phyloP scores from a whole-genome alignment of 495 filamentous ascomycete species.

The Podospora appendiculata region DNA sequence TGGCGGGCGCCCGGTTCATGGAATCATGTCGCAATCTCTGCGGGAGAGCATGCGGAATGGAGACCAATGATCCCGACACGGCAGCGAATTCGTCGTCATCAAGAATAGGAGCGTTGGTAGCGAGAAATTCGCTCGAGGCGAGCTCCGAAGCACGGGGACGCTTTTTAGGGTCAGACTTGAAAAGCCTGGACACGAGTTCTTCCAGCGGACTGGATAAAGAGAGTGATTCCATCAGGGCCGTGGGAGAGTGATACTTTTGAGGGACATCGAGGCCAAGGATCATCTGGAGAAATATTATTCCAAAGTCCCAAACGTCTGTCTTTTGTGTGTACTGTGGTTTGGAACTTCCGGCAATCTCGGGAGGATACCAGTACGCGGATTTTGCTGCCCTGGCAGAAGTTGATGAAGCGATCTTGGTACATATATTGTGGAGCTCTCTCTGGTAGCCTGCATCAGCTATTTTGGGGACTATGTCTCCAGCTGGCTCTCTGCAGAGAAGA shows the following conservation, averaged over 20 bases:
- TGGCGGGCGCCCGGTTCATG: slow-evolving; percentile 30
- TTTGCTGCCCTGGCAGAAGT: slow-evolving; percentile 52
- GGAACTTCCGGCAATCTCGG: slow-evolving; percentile 60
- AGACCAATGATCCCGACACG: slow-evolving; percentile 29
- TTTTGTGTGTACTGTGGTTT: slow-evolving; percentile 60
- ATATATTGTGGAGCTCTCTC: slow-evolving; percentile 51
- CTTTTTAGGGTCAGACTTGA: slow-evolving; percentile 74
- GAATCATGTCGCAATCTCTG: slow-evolving; percentile 43
- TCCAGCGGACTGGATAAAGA: slow-evolving; percentile 62
- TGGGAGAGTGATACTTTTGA: slow-evolving; percentile 70
- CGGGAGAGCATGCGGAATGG: slow-evolving; percentile 29
- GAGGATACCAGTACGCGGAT: slow-evolving; percentile 76
- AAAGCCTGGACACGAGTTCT: slow-evolving; percentile 74
- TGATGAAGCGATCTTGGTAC: slow-evolving; percentile 31
- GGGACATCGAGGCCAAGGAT: slow-evolving; percentile 75
- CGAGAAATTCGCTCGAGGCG: slow-evolving; percentile 77
- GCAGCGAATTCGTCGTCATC: slow-evolving; percentile 29
- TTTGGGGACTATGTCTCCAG: slow-evolving; percentile 55
- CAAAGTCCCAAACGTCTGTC: slow-evolving; percentile 91
- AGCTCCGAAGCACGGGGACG: slow-evolving; percentile 85
- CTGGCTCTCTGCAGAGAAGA: slow-evolving; percentile 53
- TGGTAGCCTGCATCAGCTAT: slow-evolving; percentile 65
- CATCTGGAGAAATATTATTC: slow-evolving; percentile 87
- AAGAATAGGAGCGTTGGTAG: slow-evolving; percentile 50
- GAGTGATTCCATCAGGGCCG: slow-evolving; percentile 53